Evolutionary conservation across 176 grass and related monocot genomes (phyloP), one percentile per base, ranked within the genome.

Genomic region (Bromus sterilis): DNA sequence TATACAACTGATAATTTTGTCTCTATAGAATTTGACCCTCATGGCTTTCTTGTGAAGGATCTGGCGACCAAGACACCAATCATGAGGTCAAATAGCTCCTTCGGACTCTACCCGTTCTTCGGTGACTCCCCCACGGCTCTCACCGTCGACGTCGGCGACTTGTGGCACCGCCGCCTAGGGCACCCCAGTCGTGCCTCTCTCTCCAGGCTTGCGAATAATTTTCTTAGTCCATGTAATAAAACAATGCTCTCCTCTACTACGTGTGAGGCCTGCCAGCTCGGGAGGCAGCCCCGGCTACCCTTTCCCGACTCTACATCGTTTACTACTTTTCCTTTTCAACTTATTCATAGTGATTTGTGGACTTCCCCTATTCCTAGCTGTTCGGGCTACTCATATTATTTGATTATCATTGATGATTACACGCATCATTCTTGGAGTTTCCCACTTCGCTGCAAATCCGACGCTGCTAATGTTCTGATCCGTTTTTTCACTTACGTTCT

Each of bases 211-310:
- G 21, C 55, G 0, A 4, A 5, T 5, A 1, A 57, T n/a, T 57
- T 25, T 1, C n/a, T 9, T 7, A 15, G 6, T 11, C 11, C 0
- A 24, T 57, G 55, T 57, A 57, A 23, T 24, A 57, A 25, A 57
- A 1, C 4, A 0, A 7, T 3, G 1, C 6, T n/a, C 4, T 0
- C n/a, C 6, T 57, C 55, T 3, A 10, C 2, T 10, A 9, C 23
- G 3, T 57, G n/a, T 7, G n/a, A 57, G n/a, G 55, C 55, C 10
- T 57, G 55, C 3, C 55, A 57, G 23, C 9, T 57, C 9, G 21
- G n/a, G 1, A 1, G 51, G 2, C 51, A 56, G 7, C 51, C 51
- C 8, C 5, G 51, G 6, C 6, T 56, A 9, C 55, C 21, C 11
- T 11, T 57, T 10, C 3, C 55, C 1, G 0, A 1, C 9, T 57